phyloP scores from a whole-genome alignment of 305 asterid species.

The Caryopteris hybrid region DNA sequence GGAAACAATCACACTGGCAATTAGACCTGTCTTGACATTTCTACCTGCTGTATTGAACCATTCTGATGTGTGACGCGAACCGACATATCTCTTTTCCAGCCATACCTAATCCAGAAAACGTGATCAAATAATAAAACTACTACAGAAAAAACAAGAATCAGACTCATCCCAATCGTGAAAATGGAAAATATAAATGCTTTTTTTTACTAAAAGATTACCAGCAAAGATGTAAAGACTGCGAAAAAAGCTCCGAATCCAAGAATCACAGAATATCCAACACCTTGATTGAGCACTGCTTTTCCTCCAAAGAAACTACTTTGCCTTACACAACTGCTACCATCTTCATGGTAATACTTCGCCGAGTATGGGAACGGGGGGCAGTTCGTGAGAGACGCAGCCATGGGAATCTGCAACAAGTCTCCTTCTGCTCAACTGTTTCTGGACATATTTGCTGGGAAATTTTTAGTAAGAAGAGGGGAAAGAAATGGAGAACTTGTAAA shows the following conservation, averaged over 20 bases:
- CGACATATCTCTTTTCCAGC: conserved; percentile 86
- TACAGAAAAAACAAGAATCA: no score
- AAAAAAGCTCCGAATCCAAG: conserved; percentile 97
- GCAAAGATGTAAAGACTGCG: conserved; percentile 74
- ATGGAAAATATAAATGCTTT: neutral
- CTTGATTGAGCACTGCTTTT: conserved; percentile 70
- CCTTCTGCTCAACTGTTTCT: neutral
- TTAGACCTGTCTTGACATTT: conserved; percentile 86
- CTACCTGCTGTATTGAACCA: conserved; percentile 98
- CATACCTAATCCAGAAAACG: conserved; percentile 53
- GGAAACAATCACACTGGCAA: conserved; percentile 89
- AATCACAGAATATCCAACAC: conserved; percentile 80
- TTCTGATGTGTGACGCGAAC: conserved; percentile 83
- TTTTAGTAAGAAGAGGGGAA: conserved; percentile 8
- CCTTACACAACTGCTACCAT: conserved; percentile 50
- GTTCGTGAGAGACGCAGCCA: conserved; percentile 41
- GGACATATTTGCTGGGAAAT: neutral
- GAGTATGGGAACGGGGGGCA: conserved; percentile 57
- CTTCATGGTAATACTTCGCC: conserved; percentile 49
- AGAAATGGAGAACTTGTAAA: neutral
- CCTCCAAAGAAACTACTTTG: conserved; percentile 79
- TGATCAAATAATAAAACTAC: neutral
- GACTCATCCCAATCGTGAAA: neutral
- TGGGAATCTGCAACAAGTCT: conserved; percentile 10
- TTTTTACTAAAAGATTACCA: conserved; percentile 33